Evolutionary conservation across 352 stramenopile genomes (phyloP).

Genomic region (Globisporangium camurandrum): DNA sequence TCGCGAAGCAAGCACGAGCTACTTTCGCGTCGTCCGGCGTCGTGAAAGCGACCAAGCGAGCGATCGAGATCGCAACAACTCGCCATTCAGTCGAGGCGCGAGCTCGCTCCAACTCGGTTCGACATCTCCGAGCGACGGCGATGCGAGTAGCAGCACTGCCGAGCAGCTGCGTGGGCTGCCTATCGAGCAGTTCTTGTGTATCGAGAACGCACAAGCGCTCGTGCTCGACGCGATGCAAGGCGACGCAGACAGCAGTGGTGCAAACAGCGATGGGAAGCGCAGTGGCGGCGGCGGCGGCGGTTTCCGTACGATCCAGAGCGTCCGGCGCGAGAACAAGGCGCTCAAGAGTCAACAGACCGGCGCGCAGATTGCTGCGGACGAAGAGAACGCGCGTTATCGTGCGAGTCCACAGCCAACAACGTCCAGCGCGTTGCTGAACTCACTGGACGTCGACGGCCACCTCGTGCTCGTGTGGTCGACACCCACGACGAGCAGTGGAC

Average conservation of each 20-base stretch:
- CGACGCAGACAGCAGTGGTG: conserved; percentile 13
- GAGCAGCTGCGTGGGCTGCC: conserved; percentile 26
- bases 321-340: conserved; percentile 79
- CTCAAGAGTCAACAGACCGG: conserved; percentile 22
- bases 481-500: conserved; percentile 19
- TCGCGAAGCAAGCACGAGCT: conserved; percentile 69
- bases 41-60: too few relatives aligned
- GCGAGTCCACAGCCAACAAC: conserved; percentile 47
- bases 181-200: conserved; percentile 62
- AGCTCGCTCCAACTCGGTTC: conserved; percentile 14
- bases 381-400: conserved; percentile 4
- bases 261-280: conserved; percentile 27
- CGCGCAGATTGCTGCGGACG: neutral
- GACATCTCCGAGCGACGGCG: conserved; percentile 9
- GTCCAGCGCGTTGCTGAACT: conserved; percentile 40
- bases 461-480: conserved; percentile 67
- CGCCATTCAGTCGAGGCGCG: neutral
- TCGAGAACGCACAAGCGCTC: conserved; percentile 57
- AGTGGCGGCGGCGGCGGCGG: conserved; percentile 24
- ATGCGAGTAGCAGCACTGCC: neutral
- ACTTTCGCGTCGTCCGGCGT: conserved; percentile 61
- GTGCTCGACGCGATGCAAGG: conserved; percentile 16
- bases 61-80: too few relatives aligned
- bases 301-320: conserved; percentile 82
- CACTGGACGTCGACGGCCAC: conserved; percentile 48